phyloP scores from a whole-genome alignment of 345 rosid species.

The Firmiana major region DNA sequence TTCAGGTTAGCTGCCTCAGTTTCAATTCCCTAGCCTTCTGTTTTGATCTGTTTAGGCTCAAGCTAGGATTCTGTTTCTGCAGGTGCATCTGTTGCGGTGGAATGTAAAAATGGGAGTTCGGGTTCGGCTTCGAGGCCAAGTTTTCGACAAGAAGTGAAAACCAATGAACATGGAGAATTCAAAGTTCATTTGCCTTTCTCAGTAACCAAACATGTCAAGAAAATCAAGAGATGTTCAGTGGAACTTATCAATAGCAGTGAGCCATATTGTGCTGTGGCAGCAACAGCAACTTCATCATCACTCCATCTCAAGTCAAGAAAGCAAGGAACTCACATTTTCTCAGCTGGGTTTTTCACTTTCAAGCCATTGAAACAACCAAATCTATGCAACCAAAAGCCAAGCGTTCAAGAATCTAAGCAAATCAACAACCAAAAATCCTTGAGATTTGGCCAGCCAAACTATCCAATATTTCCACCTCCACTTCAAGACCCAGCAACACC shows the following conservation, averaged over 20 bases:
- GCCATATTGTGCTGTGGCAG: conserved; percentile 69
- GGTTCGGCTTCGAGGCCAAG: conserved; percentile 33
- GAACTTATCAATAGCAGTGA: conserved; percentile 64
- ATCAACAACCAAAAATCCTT: conserved; percentile 10
- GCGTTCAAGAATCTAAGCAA: conserved; percentile 15
- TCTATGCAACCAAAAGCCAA: conserved; percentile 59
- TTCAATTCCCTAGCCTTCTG: not conserved
- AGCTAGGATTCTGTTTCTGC: conserved; percentile 14
- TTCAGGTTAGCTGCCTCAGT: conserved; percentile 42
- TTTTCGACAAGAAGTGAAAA: conserved; percentile 58
- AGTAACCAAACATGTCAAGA: conserved; percentile 58
- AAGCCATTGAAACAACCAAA: conserved; percentile 63
- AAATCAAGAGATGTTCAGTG: conserved; percentile 70
- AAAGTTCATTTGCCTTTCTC: conserved; percentile 61
- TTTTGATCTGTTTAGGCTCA: not conserved
- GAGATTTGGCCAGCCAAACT: not conserved
- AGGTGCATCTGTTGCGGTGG: conserved; percentile 83
- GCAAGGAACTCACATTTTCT: conserved; percentile 56
- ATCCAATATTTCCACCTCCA: conserved; percentile 16
- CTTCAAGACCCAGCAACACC: conserved; percentile 5
- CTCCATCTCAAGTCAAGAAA: conserved; percentile 49
- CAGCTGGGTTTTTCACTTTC: conserved; percentile 86
- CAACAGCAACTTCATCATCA: conserved; percentile 58
- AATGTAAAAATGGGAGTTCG: conserved; percentile 51
- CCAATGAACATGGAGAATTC: conserved; percentile 70